Conservation (phyloP, 2,329 filamentous ascomycete species). For the Pestalotiopsis sp. region DNA sequence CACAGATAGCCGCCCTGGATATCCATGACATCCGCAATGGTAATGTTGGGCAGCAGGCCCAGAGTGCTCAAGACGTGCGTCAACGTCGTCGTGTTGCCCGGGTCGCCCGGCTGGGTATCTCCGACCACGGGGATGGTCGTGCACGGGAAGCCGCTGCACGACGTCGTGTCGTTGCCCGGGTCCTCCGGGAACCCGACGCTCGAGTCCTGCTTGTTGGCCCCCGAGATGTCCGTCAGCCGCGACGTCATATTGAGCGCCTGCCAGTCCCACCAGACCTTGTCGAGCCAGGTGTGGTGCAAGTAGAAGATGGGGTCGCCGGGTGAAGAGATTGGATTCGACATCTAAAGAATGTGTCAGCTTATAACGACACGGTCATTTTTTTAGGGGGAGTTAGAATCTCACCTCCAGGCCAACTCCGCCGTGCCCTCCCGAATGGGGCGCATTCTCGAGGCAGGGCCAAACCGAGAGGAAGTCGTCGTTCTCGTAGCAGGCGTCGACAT, state of each 20-base stretch:
- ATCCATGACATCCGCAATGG: not conserved
- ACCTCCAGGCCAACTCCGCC: not conserved
- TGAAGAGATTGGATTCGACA: not conserved
- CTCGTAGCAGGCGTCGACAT: not conserved
- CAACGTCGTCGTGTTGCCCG: not conserved
- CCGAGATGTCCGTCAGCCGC: conserved; percentile 8
- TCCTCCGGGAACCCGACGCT: conserved; percentile 2
- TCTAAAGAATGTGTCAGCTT: not conserved
- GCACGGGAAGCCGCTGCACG: not conserved
- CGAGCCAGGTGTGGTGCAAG: conserved; percentile 25
- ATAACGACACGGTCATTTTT: not conserved
- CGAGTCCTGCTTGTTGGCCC: not conserved
- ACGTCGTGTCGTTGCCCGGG: not conserved
- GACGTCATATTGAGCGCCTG: conserved; percentile 17
- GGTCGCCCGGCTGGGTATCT: not conserved
- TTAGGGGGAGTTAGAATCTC: not conserved
- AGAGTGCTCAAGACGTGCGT: not conserved
- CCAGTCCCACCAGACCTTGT: conserved; percentile 27
- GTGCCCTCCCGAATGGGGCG: not conserved
- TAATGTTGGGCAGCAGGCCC: not conserved
- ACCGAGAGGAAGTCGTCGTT: not conserved
- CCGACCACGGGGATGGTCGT: not conserved
- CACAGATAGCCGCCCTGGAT: not conserved
- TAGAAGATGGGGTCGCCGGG: conserved; percentile 22
- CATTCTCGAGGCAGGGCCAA: not conserved